Evolutionary conservation across 106 monocot species (phyloP), one percentile per base, ranked within the genome.

Genomic region (Amphibolis antarctica): DNA sequence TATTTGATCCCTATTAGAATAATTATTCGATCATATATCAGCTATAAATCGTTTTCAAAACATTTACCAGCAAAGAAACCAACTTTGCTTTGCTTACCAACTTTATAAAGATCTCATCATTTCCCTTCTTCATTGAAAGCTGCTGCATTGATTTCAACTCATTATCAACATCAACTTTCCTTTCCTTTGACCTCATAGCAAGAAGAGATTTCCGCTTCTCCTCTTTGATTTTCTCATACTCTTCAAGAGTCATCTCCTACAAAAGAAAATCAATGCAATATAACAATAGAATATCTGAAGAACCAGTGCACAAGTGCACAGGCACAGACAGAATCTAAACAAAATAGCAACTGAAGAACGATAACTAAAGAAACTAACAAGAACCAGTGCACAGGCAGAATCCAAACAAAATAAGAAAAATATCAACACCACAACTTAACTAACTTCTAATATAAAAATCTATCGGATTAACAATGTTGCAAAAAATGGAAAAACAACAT

Each of bases 201-300:
- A 66, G 31, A 0, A 74, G 47, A 48, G 73, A 65, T 36, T 74
- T 74, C 48, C 73, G n/a, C 55, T 74, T 74, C 46, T 74, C 73
- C 25, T 66, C 66, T 42, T 12, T 53, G 23, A 74, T 28, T 42
- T 74, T 74, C 52, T 59, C 66, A 58, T 74, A 74, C 43, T 74
- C 73, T 44, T 66, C 73, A n/a, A 74, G 59, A 6, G 73, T 74
- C 73, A 74, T 74, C n/a, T 74, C 73, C 73, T 74, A 28, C 42
- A 55, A 1, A 54, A n/a, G n/a, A 42, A 42, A 22, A 67, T 28
- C 11, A 14, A 29, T 0, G 1, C n/a, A 13, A 12, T 12, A 48
- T 28, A 28, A 6, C 36, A 17, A 5, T 20, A 21, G 20, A 17
- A 60, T 28, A 19, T 29, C 42, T 12, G 28, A n/a, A n/a, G n/a